Conservation (phyloP, 495 filamentous ascomycete genomes). For the Friedmanniomyces simplex region DNA sequence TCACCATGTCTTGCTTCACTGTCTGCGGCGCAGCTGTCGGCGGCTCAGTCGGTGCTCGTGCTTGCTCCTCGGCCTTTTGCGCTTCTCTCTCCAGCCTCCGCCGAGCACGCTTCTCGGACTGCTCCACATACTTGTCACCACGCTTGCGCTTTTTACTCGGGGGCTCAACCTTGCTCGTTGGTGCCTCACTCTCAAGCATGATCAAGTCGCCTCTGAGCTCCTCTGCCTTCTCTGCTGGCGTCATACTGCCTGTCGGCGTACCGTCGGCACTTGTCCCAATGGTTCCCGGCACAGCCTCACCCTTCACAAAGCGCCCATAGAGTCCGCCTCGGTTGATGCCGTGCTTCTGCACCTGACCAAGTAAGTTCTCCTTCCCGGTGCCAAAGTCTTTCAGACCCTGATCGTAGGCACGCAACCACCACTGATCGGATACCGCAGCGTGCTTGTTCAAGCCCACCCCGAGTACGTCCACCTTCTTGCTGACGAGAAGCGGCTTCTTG, state of each 20-base stretch:
- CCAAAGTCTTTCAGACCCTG: slow-evolving; percentile 31
- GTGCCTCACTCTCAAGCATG: too few relatives aligned
- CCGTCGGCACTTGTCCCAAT: background rate
- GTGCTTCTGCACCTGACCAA: slow-evolving; percentile 26
- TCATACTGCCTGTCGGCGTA: background rate
- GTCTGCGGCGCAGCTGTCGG: background rate
- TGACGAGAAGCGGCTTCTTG: slow-evolving; percentile 32
- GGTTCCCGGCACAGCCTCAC: slow-evolving; percentile 62
- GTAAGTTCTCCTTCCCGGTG: slow-evolving; percentile 26
- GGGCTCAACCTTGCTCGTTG: background rate
- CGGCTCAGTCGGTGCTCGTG: background rate
- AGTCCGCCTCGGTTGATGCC: slow-evolving; percentile 43
- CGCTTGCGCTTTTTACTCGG: slow-evolving; percentile 5
- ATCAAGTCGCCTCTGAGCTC: background rate
- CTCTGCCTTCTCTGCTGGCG: background rate
- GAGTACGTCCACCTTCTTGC: slow-evolving; percentile 31
- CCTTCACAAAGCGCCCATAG: slow-evolving; percentile 72
- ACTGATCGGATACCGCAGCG: slow-evolving; percentile 29
- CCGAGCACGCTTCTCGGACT: background rate
- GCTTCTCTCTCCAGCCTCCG: slow-evolving; percentile 1
- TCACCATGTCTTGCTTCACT: background rate
- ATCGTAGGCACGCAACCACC: slow-evolving; percentile 36
- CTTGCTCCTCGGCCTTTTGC: background rate
- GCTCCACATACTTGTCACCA: background rate
- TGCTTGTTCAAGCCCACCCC: slow-evolving; percentile 33